phyloP scores from a whole-genome alignment of 2,329 filamentous ascomycete genomes.

The Cryphonectria parasitica region DNA sequence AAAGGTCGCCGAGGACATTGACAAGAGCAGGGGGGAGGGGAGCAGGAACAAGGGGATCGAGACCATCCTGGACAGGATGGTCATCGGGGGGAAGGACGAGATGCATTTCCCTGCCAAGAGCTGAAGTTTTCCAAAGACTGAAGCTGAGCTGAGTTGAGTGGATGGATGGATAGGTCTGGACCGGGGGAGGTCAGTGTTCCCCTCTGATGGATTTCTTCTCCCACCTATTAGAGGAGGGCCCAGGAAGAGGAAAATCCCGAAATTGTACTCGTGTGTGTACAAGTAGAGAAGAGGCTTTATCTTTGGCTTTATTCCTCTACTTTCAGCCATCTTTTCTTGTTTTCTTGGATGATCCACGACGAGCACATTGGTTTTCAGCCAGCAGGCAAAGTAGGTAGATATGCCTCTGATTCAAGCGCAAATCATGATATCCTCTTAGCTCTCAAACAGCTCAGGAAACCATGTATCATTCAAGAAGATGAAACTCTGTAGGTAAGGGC shows the following conservation, averaged over 20 bases:
- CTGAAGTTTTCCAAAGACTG: not conserved
- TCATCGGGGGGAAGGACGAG: slow-evolving; percentile 33
- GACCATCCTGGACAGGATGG: slow-evolving; percentile 71
- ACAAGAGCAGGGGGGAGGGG: slow-evolving; percentile 55
- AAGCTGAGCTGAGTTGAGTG: not conserved
- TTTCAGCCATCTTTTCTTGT: not conserved
- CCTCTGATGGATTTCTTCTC: not conserved
- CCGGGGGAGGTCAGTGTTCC: not conserved
- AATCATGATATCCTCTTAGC: not conserved
- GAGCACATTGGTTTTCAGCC: not conserved
- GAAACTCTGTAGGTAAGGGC: not conserved
- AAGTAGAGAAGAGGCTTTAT: not conserved
- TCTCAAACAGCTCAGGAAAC: not conserved
- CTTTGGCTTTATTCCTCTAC: not conserved
- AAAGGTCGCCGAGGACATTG: slow-evolving; percentile 65
- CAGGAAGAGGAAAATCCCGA: too few species aligned
- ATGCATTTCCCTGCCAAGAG: slow-evolving; percentile 28
- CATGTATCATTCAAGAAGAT: not conserved
- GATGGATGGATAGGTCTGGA: too few species aligned
- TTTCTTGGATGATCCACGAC: not conserved
- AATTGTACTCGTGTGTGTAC: too few species aligned
- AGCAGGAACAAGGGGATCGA: slow-evolving; percentile 59
- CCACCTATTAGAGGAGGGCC: too few species aligned
- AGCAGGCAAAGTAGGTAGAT: not conserved
- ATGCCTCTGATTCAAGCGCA: not conserved